These are phyloP conservation scores for Candolleomyces aberdarensis DNA, from an alignment of 768 basidiomycete genomes.

Conservation along the genomic window DNA sequence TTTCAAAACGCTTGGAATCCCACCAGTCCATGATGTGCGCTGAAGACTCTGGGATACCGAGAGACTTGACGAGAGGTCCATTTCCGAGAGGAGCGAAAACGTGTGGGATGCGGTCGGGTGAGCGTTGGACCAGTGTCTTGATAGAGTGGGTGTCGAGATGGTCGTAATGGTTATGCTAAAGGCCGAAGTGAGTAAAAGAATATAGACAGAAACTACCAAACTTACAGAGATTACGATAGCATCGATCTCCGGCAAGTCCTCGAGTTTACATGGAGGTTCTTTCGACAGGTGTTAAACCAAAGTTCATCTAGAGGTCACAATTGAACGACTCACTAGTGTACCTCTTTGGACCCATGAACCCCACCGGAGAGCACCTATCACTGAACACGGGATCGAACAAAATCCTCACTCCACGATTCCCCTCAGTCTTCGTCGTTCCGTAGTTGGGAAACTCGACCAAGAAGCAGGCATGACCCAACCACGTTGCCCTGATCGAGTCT, in stretches of 20 bases:
- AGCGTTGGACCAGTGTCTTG: slow-evolving; percentile 30
- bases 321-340: slow-evolving; percentile 38
- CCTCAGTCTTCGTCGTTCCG: slow-evolving; percentile 8
- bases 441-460: slow-evolving; percentile 45
- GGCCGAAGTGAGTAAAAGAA: background rate
- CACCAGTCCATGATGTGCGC: slow-evolving; percentile 66
- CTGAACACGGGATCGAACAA: slow-evolving; percentile 57
- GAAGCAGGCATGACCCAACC: slow-evolving; percentile 57
- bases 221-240: slow-evolving; percentile 55
- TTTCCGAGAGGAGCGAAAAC: slow-evolving; percentile 63
- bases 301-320: background rate
- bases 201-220: background rate
- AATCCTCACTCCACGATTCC: slow-evolving; percentile 38
- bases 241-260: slow-evolving; percentile 59
- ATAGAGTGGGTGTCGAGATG: slow-evolving; percentile 48
- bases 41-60: slow-evolving; percentile 36
- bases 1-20: slow-evolving; percentile 40
- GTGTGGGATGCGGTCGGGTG: slow-evolving; percentile 30
- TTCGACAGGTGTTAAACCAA: background rate
- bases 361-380: slow-evolving; percentile 47
- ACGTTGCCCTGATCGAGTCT: slow-evolving; percentile 44
- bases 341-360: slow-evolving; percentile 43
- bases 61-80: slow-evolving; percentile 32
- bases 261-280: slow-evolving; percentile 48
- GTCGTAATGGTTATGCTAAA: slow-evolving; percentile 51